Base-by-base conservation (phyloP, 192 early-diverging fungal species). In the Phlyctochytrium planicorne region DNA sequence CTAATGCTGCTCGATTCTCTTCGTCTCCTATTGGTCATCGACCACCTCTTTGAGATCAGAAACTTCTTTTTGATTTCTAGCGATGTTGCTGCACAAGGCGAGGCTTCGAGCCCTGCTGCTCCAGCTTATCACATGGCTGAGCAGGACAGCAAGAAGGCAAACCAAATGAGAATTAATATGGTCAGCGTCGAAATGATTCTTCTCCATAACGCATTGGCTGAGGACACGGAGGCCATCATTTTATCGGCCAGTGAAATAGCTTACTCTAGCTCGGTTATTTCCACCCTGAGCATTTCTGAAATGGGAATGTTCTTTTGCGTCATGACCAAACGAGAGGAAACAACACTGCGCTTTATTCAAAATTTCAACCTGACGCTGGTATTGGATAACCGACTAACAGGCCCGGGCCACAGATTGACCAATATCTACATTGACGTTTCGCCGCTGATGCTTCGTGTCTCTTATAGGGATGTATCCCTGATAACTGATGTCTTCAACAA, bases 231-330 rank as follows among this genome's bases (percentile, higher is more conserved):
- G 65, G 96, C 97, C 12, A 87, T 99, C 36, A 79, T 95, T n/a
- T 81, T 98, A 25, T 87, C 85, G 0, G 82, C 91, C 1, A 85
- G 93, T 53, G 87, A 92, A 66, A 78, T 97, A 0, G 85, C 93
- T 25, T 73, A 96, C 37, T 83, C 88, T 3, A 91, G 93, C 62
- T 90, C 95, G 68, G 80, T 87, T 16, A 80, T 92, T 32, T 87
- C 88, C 63, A 89, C 87, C 1, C 56, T 94, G 4, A 90, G 83
- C 24, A 78, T 94, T 53, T 82, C 94, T 35, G 89, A 92, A 64
- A 82, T 94, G 40, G 91, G 93, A 37, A 93, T 98, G 84, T 91
- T 90, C 34, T 80, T 99, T 16, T 98, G 95, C 82, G 84, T 84
- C 10, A 92, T 98, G 86, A 90, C 94, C 68, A 88, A 85, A 56